Conservation (phyloP, 345 rosid genomes). For the Aquilaria yunnanensis region DNA sequence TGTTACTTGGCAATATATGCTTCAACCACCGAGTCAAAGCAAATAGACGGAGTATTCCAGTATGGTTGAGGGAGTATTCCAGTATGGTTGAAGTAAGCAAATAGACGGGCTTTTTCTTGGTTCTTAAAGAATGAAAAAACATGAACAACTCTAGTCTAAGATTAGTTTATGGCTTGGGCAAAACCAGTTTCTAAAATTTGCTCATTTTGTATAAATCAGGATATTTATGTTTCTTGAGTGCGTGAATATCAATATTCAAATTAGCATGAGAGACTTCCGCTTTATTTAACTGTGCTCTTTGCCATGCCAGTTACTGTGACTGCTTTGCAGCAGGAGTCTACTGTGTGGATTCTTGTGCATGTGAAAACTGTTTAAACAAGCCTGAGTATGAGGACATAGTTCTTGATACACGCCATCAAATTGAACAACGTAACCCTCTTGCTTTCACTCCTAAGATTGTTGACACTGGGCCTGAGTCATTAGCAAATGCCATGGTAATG, state of each 20-base stretch:
- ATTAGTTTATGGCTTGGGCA: no score
- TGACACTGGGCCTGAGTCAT: conserved; percentile 9
- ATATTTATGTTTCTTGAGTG: background rate
- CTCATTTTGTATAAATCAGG: no score
- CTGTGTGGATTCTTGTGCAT: conserved; percentile 32
- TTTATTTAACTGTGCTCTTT: conserved; percentile 5
- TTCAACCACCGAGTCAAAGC: no score
- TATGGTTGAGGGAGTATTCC: no score
- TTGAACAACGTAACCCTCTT: conserved; percentile 37
- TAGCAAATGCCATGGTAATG: conserved; percentile 19
- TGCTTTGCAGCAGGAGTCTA: conserved; percentile 36
- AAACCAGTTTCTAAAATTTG: no score
- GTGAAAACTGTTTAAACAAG: conserved; percentile 32
- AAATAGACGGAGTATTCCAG: no score
- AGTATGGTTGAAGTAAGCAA: no score
- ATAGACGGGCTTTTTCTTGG: no score
- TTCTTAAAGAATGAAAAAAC: no score
- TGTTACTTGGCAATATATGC: no score
- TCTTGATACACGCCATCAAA: conserved; percentile 21
- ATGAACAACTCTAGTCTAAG: no score
- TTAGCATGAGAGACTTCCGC: background rate
- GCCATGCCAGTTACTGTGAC: conserved; percentile 37
- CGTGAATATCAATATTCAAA: background rate
- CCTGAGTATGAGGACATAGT: conserved; percentile 35
- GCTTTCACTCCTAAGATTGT: conserved; percentile 44